Base-by-base conservation (phyloP, 78 protist species). In the Dictyostelium firmibasis region DNA sequence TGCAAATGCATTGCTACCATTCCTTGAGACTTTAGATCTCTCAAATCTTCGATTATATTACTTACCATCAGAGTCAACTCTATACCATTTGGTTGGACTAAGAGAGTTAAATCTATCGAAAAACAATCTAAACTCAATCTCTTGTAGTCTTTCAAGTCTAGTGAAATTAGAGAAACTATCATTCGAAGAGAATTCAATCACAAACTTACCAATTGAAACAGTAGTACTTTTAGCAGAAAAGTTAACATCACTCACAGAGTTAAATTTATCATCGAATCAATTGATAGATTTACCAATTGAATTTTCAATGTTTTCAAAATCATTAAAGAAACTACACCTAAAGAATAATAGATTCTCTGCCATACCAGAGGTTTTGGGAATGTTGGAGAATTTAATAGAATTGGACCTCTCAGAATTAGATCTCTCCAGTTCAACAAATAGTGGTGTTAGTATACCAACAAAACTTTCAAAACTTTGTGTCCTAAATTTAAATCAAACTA, bases 101-200 rank as follows among this genome's bases (percentile, higher is more conserved):
- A 76, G n/a, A 10, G 83, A 93, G 5, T 23, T 93, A 7, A 85
- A 64, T 50, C 29, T 93, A n/a, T 43, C 85, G 23, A 81, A 77
- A 31, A 93, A 93, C n/a, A 79, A 85, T 50, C n/a, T 93, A 33
- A 93, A 85, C 11, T 50, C 85, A 18, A 53, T 93, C 13, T 72
- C 96, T 25, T 16, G 83, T 3, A 31, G 44, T 35, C 70, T 93
- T 3, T 67, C 57, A 10, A 11, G 29, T 2, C 29, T 93, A 16
- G 67, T 60, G 2, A 23, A 84, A 35, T 53, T 93, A 1, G 96
- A 93, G 67, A 41, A 47, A 18, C 29, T 93, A 23, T 67, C 81
- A 47, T 36, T 93, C 27, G 96, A 93, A 53, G 91, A 93, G 44
- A 93, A 93, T 57, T 23, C 31, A 11, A 43, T 93, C 5, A 78